These are phyloP conservation scores for Cytospora chrysosperma DNA, from an alignment of 2,329 filamentous ascomycete species.

Conservation along the genomic window DNA sequence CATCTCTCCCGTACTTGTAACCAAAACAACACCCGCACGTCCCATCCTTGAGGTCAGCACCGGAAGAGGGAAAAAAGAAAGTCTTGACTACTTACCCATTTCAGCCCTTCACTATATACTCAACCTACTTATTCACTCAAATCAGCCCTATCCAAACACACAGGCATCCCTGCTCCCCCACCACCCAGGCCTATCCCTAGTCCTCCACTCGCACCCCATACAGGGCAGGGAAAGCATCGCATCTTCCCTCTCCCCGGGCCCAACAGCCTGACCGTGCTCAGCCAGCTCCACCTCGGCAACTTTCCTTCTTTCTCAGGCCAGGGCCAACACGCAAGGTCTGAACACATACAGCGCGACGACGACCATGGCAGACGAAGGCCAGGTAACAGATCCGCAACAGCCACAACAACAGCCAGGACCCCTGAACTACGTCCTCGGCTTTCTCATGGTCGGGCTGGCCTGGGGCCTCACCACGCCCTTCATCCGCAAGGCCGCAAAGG, in stretches of 20 bases:
- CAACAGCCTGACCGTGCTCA: slow-evolving; percentile 3
- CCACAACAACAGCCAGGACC: slow-evolving; percentile 48
- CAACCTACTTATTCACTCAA: background rate
- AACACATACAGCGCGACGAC: background rate
- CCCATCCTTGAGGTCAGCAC: no score
- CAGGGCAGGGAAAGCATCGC: background rate
- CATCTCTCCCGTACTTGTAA: background rate
- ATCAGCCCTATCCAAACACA: background rate
- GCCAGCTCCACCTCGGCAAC: background rate
- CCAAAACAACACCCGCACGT: no score
- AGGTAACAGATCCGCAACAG: slow-evolving; percentile 13
- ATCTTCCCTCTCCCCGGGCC: background rate
- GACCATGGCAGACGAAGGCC: slow-evolving; percentile 12
- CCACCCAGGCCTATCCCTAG: background rate
- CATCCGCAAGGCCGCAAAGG: slow-evolving; percentile 80
- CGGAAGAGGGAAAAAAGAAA: no score
- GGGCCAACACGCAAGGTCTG: no score
- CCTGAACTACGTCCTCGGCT: slow-evolving; percentile 83
- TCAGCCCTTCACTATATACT: background rate
- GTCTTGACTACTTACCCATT: background rate
- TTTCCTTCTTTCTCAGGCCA: no score
- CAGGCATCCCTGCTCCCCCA: background rate
- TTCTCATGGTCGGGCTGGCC: slow-evolving; percentile 84
- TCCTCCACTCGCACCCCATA: no score
- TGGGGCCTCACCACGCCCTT: slow-evolving; percentile 94